These are phyloP conservation scores for Halophytophthora batemanensis DNA, from an alignment of 352 stramenopile genomes.

Conservation along the genomic window DNA sequence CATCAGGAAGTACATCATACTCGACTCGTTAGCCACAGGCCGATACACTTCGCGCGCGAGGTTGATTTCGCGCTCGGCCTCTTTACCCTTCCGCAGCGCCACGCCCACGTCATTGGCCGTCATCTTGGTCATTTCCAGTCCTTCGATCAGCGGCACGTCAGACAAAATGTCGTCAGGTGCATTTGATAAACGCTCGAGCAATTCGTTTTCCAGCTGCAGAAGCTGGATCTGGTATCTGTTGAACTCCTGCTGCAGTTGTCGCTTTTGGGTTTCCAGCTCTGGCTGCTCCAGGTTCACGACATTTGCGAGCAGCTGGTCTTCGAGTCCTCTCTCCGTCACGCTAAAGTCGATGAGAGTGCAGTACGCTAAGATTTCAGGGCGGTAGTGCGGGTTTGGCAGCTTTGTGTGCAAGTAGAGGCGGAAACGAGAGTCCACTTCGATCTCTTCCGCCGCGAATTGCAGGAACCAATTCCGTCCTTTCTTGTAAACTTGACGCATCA, in stretches of 20 bases:
- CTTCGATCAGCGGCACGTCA: slow-evolving; percentile 91
- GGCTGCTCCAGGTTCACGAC: slow-evolving; percentile 91
- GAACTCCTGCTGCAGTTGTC: slow-evolving; percentile 86
- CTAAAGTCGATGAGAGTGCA: slow-evolving; percentile 95
- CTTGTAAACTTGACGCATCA: slow-evolving; percentile 85
- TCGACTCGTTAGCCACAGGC: slow-evolving; percentile 83
- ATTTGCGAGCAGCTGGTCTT: slow-evolving; percentile 87
- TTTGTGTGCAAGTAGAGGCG: slow-evolving; percentile 90
- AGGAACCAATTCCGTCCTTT: slow-evolving; percentile 90
- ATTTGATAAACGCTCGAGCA: slow-evolving; percentile 89
- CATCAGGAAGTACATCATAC: slow-evolving; percentile 93
- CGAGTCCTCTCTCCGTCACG: slow-evolving; percentile 87
- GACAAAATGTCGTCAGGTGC: slow-evolving; percentile 90
- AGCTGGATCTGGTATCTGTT: slow-evolving; percentile 93
- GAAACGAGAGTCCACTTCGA: slow-evolving; percentile 88
- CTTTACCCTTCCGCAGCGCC: slow-evolving; percentile 80
- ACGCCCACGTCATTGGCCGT: slow-evolving; percentile 86
- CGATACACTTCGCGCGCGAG: slow-evolving; percentile 89
- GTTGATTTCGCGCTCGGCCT: slow-evolving; percentile 91
- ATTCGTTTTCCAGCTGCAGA: slow-evolving; percentile 83
- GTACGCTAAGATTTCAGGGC: slow-evolving; percentile 89
- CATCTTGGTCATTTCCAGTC: slow-evolving; percentile 88
- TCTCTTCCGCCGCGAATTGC: slow-evolving; percentile 84
- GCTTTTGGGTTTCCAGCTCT: slow-evolving; percentile 85
- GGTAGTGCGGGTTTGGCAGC: slow-evolving; percentile 91